Conservation (phyloP, 805 yeast species). For the Ogataea wickerhamii region DNA sequence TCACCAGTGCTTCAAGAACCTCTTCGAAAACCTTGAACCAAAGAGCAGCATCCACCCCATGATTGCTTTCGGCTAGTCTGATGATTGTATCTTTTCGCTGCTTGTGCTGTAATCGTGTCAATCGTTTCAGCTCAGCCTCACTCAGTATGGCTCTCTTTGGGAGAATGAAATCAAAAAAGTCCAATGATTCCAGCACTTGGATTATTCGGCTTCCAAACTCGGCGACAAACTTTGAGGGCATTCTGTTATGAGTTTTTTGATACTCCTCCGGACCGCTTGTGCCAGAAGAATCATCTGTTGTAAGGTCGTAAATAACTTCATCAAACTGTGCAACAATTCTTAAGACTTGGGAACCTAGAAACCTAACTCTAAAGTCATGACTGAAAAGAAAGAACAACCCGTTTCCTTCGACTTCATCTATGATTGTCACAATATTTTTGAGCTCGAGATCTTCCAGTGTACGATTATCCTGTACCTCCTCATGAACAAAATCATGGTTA, state of each 20-base stretch:
- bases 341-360: conserved; percentile 70
- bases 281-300: conserved; percentile 15
- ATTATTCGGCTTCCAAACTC: conserved; percentile 74
- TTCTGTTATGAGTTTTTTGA: conserved; percentile 45
- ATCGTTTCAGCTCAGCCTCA: conserved; percentile 74
- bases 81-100: conserved; percentile 66
- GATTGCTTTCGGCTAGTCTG: conserved; percentile 81
- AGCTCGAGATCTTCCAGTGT: conserved; percentile 65
- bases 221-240: conserved; percentile 70
- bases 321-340: conserved; percentile 84
- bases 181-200: conserved; percentile 69
- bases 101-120: conserved; percentile 55
- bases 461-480: conserved; percentile 41
- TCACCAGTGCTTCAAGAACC: conserved; percentile 66
- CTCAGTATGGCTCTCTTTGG: conserved; percentile 50
- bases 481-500: conserved; percentile 32
- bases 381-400: conserved; percentile 90
- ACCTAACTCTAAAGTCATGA: conserved; percentile 73
- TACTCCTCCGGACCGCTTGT: conserved; percentile 16
- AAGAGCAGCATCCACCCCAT: conserved; percentile 93
- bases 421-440: conserved; percentile 75
- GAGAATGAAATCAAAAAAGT: conserved; percentile 59
- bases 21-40: conserved; percentile 90
- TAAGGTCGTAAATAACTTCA: conserved; percentile 60
- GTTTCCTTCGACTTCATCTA: conserved; percentile 95